These are phyloP conservation scores for Sutorius australiensis DNA, from an alignment of 768 basidiomycete species.

Conservation along the genomic window DNA sequence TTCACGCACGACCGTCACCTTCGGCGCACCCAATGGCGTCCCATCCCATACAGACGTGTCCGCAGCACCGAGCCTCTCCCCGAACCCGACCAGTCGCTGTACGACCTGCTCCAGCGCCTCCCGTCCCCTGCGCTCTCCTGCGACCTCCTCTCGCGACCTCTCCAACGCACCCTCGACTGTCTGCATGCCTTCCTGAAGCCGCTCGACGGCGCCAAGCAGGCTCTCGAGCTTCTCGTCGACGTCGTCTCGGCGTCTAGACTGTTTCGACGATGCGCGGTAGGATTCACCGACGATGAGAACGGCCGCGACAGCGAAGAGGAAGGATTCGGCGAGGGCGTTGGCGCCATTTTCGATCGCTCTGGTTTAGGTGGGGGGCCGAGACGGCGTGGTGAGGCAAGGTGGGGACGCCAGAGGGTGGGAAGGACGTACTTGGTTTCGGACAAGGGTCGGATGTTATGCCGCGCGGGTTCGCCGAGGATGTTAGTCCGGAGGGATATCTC, in stretches of 20 bases:
- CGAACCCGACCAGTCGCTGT: slow-evolving; percentile 65
- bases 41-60: slow-evolving; percentile 49
- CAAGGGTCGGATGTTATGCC: slow-evolving; percentile 62
- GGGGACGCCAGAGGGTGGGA: not conserved
- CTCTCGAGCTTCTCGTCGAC: slow-evolving; percentile 71
- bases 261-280: slow-evolving; percentile 68
- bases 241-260: slow-evolving; percentile 64
- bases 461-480: slow-evolving; percentile 73
- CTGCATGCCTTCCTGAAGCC: slow-evolving; percentile 41
- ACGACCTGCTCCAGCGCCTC: slow-evolving; percentile 65
- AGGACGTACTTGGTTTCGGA: slow-evolving; percentile 63
- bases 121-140: slow-evolving; percentile 37
- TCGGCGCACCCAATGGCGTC: slow-evolving; percentile 51
- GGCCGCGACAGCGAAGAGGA: slow-evolving; percentile 76
- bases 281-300: slow-evolving; percentile 71
- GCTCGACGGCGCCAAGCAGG: slow-evolving; percentile 44
- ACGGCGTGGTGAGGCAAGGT: no score
- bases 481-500: slow-evolving; percentile 71
- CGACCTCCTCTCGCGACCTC: slow-evolving; percentile 42
- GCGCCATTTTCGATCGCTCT: slow-evolving; percentile 87
- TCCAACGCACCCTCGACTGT: slow-evolving; percentile 42
- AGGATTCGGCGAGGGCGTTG: slow-evolving; percentile 80
- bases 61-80: slow-evolving; percentile 57
- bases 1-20: slow-evolving; percentile 30
- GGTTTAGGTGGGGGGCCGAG: not conserved